Base-by-base conservation (phyloP, 2,329 filamentous ascomycete species). In the Arthrobotrys pseudoclavata region DNA sequence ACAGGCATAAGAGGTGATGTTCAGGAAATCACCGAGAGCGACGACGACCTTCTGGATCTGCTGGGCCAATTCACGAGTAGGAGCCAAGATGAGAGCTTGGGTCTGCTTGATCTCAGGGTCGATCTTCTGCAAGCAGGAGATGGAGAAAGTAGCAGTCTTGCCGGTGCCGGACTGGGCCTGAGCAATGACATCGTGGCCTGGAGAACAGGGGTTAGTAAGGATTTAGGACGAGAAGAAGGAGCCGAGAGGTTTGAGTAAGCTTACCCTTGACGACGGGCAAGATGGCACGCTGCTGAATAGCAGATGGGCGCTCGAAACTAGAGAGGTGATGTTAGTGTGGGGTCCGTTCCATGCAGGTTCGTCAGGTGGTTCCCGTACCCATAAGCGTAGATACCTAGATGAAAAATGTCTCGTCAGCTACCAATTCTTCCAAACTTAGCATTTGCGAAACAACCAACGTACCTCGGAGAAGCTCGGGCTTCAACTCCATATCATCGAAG, bases 11-110 rank as follows among this genome's bases (percentile, higher is more conserved):
- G 95, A 97, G 87, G 97, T 92, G 82, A 99, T 90, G 87, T 93
- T 96, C 96, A 99, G 98, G 89, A 97, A 99, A 87, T 99, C 96
- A 85, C 96, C 96, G 80, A 99, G 96, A 84, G 96, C 96, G 84
- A 98, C 91, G 81, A 99, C 94, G 83, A 99, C 96, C 89, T 97
- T 98, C 87, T 99, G 96, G 84, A 99, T 99, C 88, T 99, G 96
- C 86, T 97, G 94, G 82, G 96, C 96, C 84, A 99, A 89, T 89
- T 99, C 96, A 87, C 96, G 95, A 83, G 96, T 99, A 82, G 96
- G 96, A 80, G 96, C 95, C 81, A 99, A 92, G 83, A 99, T 97
- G 81, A 99, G 90, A 80, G 96, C 96, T 91, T 99, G 96, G 90
- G 93, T 97, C 84, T 92, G 90, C 91, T 97, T 97, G 85, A 98